phyloP scores from a whole-genome alignment of 352 stramenopile species.

The Phytopythium aichiense region DNA sequence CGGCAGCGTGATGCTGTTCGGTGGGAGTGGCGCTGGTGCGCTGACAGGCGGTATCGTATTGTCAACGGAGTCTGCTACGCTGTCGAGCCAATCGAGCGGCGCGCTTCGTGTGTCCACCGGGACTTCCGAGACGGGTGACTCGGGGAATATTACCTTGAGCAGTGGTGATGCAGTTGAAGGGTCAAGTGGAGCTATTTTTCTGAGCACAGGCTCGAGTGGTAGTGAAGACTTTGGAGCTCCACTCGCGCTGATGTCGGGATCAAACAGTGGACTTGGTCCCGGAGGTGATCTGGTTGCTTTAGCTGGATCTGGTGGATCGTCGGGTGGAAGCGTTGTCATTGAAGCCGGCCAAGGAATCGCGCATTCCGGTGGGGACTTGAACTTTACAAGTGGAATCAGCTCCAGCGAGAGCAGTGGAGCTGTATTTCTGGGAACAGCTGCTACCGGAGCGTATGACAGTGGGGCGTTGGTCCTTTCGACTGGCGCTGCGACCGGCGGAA shows the following conservation, averaged over 20 bases:
- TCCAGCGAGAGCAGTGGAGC: conserved; percentile 19
- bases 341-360: conserved; percentile 14
- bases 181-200: conserved; percentile 18
- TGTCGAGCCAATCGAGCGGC: conserved; percentile 16
- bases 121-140: conserved; percentile 17
- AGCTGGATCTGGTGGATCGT: conserved; percentile 9
- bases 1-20: conserved; percentile 12
- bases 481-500: conserved; percentile 15
- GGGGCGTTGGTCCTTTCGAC: conserved; percentile 15
- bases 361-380: conserved; percentile 8
- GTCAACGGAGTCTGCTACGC: conserved; percentile 2
- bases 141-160: conserved; percentile 13
- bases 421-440: conserved; percentile 10
- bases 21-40: conserved; percentile 14
- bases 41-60: conserved; percentile 15
- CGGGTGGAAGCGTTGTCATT: conserved; percentile 16
- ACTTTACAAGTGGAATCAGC: conserved; percentile 16
- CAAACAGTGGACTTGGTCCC: conserved; percentile 6
- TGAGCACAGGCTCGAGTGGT: conserved; percentile 13
- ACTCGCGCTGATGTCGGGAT: conserved; percentile 14
- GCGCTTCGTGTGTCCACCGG: conserved; percentile 20
- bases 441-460: conserved; percentile 11
- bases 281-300: background rate
- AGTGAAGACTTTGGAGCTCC: conserved; percentile 8
- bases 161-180: conserved; percentile 17